Percentiles rank a stretch among this genome's conserved stretches.
Evolutionary conservation across 2,329 filamentous ascomycete species (phyloP).

Genomic region (Ophiostoma fasciatum): DNA sequence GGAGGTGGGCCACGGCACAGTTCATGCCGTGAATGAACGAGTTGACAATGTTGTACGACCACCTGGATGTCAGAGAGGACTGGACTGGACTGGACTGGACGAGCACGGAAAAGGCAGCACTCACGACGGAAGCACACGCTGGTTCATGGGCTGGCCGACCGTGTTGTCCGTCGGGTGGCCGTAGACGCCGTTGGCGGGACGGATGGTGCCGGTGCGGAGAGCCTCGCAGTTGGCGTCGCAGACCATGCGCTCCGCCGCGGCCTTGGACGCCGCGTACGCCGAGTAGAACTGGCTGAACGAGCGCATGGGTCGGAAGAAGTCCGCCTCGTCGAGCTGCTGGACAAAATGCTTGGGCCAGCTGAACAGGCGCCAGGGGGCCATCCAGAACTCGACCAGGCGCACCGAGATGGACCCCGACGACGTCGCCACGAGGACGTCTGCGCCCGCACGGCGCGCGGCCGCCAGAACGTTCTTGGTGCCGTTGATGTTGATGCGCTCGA

Average conservation of each 20-base stretch:
- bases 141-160: slow-evolving; percentile 26
- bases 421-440: slow-evolving; percentile 30
- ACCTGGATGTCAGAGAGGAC: too few species aligned
- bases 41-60: slow-evolving; percentile 24
- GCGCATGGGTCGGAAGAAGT: slow-evolving; percentile 22
- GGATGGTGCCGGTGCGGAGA: slow-evolving; percentile 35
- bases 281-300: slow-evolving; percentile 25
- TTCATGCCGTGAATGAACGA: slow-evolving; percentile 27
- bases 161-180: slow-evolving; percentile 33
- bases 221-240: slow-evolving; percentile 18
- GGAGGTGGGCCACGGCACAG: slow-evolving; percentile 25
- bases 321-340: slow-evolving; percentile 27
- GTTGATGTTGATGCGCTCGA: slow-evolving; percentile 29
- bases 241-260: slow-evolving; percentile 28
- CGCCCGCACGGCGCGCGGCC: slow-evolving; percentile 25
- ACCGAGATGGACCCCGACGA: slow-evolving; percentile 30
- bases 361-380: slow-evolving; percentile 25
- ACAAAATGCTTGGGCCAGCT: slow-evolving; percentile 21
- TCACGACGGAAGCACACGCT: slow-evolving; percentile 26
- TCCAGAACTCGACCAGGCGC: slow-evolving; percentile 21
- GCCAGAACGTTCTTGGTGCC: slow-evolving; percentile 29
- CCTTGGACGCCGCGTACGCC: slow-evolving; percentile 33
- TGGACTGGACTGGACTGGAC: too few species aligned
- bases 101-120: too few species aligned
- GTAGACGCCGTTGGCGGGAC: slow-evolving; percentile 38